Evolutionary conservation across 208 protist species (phyloP), one percentile per base, ranked within the genome.

Genomic region (Leishmania guyanensis): DNA sequence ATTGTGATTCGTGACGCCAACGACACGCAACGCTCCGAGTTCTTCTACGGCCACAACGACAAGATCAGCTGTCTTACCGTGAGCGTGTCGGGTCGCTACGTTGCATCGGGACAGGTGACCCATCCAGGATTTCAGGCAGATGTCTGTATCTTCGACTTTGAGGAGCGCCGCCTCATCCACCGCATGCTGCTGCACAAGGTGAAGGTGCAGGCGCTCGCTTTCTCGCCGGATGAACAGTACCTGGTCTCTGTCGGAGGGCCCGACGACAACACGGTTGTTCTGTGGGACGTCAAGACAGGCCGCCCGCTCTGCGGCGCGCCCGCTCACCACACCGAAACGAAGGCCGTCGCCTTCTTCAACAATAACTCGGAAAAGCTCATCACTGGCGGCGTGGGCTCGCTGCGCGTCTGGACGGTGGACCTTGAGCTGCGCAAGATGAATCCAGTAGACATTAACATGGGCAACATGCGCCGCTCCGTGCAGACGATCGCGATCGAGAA

Each of bases 61-160:
- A 92, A 92, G 68, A 96, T 99, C 79, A 98, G 94, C 84, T 99
- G 97, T 84, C 80, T 99, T 48, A 87, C 96, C 1, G 91, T 99
- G 36, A 99, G 96, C 83, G 78, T 75, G 3, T 91, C 87, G 33
- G 98, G 98, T 36, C 91, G 94, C 70, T 99, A 97, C 82, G 86
- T 99, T 20, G 98, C 98, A 29, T 98, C 97, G 0, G 98, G 98
- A 1, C 97, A 99, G 89, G 84, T 95, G 60, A 98, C 97, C 6
- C 95, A 99, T 89, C 95, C 97, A 20, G 98, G 98, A 36, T 99
- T 99, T 80, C 91, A 99, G 84, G 96, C 96, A 6, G 96, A 98
- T 79, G 94, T 98, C 46, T 98, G 95, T 83, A 94, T 98, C 88
- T 98, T 97, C 84, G 96, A 98, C 79, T 98, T 95, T 83, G 90